These are phyloP conservation scores for Eimeria brunetti DNA, from an alignment of 169 alveolate genomes.

Conservation along the genomic window DNA sequence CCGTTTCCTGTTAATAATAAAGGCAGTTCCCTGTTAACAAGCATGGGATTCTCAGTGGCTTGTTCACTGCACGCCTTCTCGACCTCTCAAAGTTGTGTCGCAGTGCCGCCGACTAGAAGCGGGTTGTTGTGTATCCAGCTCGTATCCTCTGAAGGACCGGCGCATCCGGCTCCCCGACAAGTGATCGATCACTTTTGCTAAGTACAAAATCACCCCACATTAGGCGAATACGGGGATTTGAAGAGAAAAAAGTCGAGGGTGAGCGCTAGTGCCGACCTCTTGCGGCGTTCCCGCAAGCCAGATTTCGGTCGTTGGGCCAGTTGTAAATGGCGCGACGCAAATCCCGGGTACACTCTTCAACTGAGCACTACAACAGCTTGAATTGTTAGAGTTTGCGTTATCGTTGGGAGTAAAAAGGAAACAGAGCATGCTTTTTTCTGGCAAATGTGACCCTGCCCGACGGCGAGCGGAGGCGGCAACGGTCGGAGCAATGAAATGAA, in stretches of 20 bases:
- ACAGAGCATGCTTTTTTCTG: background rate
- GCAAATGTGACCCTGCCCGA: background rate
- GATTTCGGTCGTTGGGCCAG: background rate
- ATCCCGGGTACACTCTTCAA: background rate
- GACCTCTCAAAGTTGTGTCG: background rate
- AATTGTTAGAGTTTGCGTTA: background rate
- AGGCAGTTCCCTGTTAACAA: background rate
- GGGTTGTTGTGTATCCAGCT: background rate
- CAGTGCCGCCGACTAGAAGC: background rate
- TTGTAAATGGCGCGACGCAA: background rate
- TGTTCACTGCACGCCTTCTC: background rate
- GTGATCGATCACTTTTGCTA: background rate
- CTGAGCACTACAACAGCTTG: background rate
- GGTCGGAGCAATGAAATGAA: background rate
- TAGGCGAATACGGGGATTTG: background rate
- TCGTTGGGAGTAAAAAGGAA: background rate
- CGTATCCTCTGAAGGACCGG: background rate
- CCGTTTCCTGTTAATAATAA: background rate
- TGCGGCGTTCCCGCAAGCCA: background rate
- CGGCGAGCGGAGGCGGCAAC: background rate
- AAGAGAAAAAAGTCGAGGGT: background rate
- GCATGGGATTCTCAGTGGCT: background rate
- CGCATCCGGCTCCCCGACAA: background rate
- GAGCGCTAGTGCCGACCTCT: background rate
- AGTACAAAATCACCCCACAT: background rate